phyloP scores from a whole-genome alignment of 202 grass and related monocot species.

The Tripidium arundinaceum region DNA sequence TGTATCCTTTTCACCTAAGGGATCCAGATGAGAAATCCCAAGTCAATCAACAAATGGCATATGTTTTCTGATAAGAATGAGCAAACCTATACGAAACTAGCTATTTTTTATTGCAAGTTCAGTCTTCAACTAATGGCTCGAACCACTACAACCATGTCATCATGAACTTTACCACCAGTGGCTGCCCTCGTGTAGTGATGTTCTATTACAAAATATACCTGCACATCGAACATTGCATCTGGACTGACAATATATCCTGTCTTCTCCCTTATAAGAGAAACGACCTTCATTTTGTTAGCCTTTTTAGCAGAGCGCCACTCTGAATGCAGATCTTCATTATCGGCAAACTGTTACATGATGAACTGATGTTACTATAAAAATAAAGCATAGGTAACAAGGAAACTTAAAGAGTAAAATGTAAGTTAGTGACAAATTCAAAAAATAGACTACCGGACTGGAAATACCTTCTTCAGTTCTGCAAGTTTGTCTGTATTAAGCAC shows the following conservation, averaged over 20 bases:
- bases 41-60: not conserved
- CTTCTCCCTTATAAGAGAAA: conserved; percentile 81
- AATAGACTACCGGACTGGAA: not conserved
- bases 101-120: not conserved
- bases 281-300: conserved; percentile 79
- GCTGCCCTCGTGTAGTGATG: not conserved
- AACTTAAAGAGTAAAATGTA: not conserved
- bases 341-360: conserved; percentile 65
- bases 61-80: conserved; percentile 21
- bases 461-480: conserved; percentile 71
- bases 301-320: conserved; percentile 81
- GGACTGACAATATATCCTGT: conserved; percentile 95
- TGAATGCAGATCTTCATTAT: conserved; percentile 77
- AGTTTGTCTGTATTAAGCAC: conserved; percentile 87
- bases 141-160: not conserved
- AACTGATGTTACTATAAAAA: conserved; percentile 13
- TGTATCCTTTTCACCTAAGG: conserved; percentile 95
- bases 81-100: not conserved
- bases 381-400: not conserved
- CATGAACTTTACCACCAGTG: not conserved
- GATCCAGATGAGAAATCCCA: conserved; percentile 7
- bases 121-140: not conserved
- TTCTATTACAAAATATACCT: conserved; percentile 58
- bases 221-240: conserved; percentile 98
- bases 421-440: not conserved